Conservation (phyloP, 2,329 filamentous ascomycete species). For the Stachybotrys echinatus region DNA sequence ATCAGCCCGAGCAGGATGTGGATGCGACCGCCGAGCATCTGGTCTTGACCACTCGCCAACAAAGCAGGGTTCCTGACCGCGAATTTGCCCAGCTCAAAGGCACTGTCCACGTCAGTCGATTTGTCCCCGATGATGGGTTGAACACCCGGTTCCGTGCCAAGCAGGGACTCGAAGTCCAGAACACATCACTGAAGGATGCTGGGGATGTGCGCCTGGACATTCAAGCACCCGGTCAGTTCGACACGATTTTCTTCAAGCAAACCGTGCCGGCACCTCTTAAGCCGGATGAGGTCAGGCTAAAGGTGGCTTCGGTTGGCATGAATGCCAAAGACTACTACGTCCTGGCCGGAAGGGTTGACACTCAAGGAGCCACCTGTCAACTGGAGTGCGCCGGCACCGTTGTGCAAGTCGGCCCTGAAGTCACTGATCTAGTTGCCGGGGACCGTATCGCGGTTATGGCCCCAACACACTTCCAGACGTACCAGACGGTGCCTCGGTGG, state of each 20-base stretch:
- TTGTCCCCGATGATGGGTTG: not conserved
- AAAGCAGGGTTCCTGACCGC: not conserved
- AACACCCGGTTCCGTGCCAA: not conserved
- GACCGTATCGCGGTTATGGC: constrained; percentile 6
- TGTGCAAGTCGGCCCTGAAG: not conserved
- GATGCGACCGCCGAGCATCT: no score
- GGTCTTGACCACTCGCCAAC: no score
- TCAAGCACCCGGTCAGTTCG: not conserved
- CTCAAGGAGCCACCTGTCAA: not conserved
- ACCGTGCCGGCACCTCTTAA: not conserved
- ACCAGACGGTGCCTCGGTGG: not conserved
- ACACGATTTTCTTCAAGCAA: not conserved
- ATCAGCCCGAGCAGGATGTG: no score
- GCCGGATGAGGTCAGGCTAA: not conserved
- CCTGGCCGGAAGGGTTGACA: not conserved
- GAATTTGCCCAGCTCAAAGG: not conserved
- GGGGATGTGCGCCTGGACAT: not conserved
- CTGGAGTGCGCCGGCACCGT: not conserved
- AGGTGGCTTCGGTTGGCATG: not conserved
- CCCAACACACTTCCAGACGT: not conserved
- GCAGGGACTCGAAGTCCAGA: not conserved
- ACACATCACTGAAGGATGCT: not conserved
- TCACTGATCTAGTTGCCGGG: not conserved
- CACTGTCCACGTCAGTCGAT: not conserved
- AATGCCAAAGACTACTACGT: not conserved